Base-by-base conservation (phyloP, 108 stramenopile species). In the Pseudonitzschia multiseries region DNA sequence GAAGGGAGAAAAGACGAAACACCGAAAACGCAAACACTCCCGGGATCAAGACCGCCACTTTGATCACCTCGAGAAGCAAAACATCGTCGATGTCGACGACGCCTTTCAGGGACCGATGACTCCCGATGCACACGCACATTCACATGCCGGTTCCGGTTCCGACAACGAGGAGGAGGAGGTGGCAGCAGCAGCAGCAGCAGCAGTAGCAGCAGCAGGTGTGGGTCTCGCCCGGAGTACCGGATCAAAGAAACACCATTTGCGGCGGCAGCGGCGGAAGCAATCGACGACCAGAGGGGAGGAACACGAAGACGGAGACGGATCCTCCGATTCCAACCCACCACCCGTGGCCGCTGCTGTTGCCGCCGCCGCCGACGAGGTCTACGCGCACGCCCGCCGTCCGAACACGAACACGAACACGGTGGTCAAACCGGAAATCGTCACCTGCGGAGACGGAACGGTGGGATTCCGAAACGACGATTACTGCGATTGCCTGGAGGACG, bases 401-500 rank as follows among this genome's bases (percentile, higher is more conserved):
- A 59, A 15, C 36, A 68, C 66, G 59, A 69, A 6, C 42, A 42
- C 6, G 42, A 6, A 6, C 8, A 42, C 42, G 42, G 10, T 6
- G 10, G 8, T 17, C 52, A 56, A 62, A 62, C 61, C 61, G 29
- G 61, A 62, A 62, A 62, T 62, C 36, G 29, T 62, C 12, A 62
- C 53, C 3, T 62, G 61, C n/a, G 32, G 61, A 0, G 66, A 76
- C 69, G 81, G 76, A 48, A 44, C 59, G n/a, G 36, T 69, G 17
- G 89, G 87, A 9, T 43, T 79, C 65, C 17, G 81, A 15, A 92
- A 92, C 71, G 90, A 92, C 71, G 83, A 89, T 75, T 92, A 89
- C 44, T 92, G 90, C 60, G 90, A 92, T 79, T 92, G 90, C 66
- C 46, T 28, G 8, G 20, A 46, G n/a, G 72, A 92, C 78, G 90